Percentiles rank a stretch among this genome's conserved stretches.
These are phyloP conservation scores for Saccharomyces hybrid DNA, from an alignment of 1,139 yeast genomes.

Conservation along the genomic window DNA sequence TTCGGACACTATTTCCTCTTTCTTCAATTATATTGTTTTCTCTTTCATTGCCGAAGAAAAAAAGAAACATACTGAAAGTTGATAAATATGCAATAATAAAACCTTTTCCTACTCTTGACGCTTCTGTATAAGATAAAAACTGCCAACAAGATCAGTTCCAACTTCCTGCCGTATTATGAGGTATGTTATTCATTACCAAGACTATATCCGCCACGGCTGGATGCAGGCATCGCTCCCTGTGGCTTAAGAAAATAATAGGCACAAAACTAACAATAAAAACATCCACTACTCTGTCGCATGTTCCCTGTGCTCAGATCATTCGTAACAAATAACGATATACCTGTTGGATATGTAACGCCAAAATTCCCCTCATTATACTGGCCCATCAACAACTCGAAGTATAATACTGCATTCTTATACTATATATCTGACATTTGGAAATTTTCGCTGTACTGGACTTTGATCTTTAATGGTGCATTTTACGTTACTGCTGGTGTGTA, in stretches of 20 bases:
- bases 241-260: neutral
- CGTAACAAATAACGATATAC: slow-evolving; percentile 41
- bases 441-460: slow-evolving; percentile 76
- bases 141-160: neutral
- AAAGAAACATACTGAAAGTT: neutral
- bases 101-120: neutral
- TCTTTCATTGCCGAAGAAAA: neutral
- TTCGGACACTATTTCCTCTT: neutral
- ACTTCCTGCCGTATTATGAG: neutral
- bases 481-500: slow-evolving; percentile 59
- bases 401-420: slow-evolving; percentile 55
- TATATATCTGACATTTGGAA: slow-evolving; percentile 70
- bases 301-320: slow-evolving; percentile 21
- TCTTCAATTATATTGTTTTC: neutral
- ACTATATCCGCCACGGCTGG: neutral
- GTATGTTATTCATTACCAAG: neutral
- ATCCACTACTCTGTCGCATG: neutral
- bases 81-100: neutral
- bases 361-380: slow-evolving; percentile 72
- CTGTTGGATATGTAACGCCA: slow-evolving; percentile 78
- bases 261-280: neutral
- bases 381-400: slow-evolving; percentile 46
- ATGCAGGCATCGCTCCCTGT: neutral
- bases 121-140: neutral
- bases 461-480: slow-evolving; percentile 57